Evolutionary conservation across 768 basidiomycete genomes (phyloP).

Genomic region (Exidia glandulosa): DNA sequence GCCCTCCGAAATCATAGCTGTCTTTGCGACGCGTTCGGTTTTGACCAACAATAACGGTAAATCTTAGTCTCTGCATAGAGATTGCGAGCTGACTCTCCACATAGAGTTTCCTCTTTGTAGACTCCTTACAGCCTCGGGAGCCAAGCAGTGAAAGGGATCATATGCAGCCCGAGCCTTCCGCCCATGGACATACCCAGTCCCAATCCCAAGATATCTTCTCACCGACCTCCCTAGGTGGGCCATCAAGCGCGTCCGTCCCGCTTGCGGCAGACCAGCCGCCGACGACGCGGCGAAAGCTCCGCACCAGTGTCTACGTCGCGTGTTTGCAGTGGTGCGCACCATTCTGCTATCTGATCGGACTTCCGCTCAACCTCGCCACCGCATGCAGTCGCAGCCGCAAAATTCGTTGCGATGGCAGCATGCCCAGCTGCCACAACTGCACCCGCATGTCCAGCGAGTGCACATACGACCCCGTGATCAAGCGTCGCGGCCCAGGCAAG

Average conservation of each 20-base stretch:
- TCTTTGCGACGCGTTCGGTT: no score
- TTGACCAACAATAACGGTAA: no score
- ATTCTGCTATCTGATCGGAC: not conserved
- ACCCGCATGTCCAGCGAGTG: slow-evolving; percentile 45
- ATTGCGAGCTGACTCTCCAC: no score
- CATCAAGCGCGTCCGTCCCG: not conserved
- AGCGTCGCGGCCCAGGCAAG: slow-evolving; percentile 72
- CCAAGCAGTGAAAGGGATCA: no score
- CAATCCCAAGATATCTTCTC: not conserved
- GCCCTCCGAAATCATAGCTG: no score
- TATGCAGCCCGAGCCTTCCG: no score
- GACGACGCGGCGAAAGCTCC: slow-evolving; percentile 69
- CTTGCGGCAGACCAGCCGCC: slow-evolving; percentile 68
- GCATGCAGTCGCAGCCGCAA: slow-evolving; percentile 56
- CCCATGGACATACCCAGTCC: not conserved
- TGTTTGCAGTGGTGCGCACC: slow-evolving; percentile 60
- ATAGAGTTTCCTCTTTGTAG: no score
- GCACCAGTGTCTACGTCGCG: slow-evolving; percentile 67
- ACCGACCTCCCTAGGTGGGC: not conserved
- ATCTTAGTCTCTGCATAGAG: no score
- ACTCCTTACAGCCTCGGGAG: no score
- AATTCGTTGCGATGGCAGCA: slow-evolving; percentile 74
- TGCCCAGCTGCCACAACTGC: slow-evolving; percentile 68
- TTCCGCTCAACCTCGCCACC: not conserved
- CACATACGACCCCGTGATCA: slow-evolving; percentile 58